Evolutionary conservation across 106 monocot species (phyloP).

Genomic region (Dendrobium huoshanense): DNA sequence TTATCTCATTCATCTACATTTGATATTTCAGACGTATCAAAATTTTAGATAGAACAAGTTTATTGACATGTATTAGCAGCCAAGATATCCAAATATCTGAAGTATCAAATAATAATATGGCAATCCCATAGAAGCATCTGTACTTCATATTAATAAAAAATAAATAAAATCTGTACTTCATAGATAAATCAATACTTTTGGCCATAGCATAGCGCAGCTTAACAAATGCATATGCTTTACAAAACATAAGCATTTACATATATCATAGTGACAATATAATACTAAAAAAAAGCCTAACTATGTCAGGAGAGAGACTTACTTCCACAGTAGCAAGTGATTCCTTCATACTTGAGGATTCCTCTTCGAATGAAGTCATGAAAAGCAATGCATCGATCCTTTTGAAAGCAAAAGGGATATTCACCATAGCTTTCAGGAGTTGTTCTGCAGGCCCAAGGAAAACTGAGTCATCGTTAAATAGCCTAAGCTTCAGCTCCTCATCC

Average conservation of each 20-base stretch:
- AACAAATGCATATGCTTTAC: not conserved
- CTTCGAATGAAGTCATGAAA: constrained; percentile 42
- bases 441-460: constrained; percentile 51
- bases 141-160: too few species aligned
- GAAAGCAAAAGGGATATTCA: constrained; percentile 61
- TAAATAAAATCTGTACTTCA: too few species aligned
- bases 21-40: too few species aligned
- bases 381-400: constrained; percentile 52
- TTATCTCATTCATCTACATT: too few species aligned
- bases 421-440: constrained; percentile 48
- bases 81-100: not conserved
- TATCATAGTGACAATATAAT: not conserved
- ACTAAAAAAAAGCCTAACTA: not conserved
- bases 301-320: constrained; percentile 21
- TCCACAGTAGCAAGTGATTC: constrained; percentile 46
- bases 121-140: not conserved
- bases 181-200: not conserved
- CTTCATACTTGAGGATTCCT: constrained; percentile 32
- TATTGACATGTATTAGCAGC: not conserved
- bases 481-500: constrained; percentile 63
- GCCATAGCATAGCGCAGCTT: not conserved
- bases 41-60: not conserved
- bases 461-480: constrained; percentile 32
- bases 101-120: not conserved
- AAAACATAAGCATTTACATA: not conserved